phyloP scores from a whole-genome alignment of 441 rosid species.

The Daphne laureola region DNA sequence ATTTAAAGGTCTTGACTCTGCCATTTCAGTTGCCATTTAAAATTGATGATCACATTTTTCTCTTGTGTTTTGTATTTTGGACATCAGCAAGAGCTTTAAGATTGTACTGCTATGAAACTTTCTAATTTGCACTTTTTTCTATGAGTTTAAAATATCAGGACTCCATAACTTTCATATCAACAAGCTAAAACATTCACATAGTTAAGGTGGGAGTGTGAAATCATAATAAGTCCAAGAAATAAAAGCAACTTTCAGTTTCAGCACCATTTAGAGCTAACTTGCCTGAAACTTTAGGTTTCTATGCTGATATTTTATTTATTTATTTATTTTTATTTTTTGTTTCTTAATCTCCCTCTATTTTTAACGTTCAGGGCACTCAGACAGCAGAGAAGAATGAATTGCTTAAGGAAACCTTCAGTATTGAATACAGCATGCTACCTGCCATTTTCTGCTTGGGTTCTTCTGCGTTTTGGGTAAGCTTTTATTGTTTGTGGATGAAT shows the following conservation, averaged over 20 bases:
- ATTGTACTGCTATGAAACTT: no score
- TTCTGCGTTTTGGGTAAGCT: constrained; percentile 46
- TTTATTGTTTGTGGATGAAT: constrained; percentile 11
- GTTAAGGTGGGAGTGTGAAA: no score
- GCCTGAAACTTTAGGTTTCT: constrained; percentile 1
- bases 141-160: no score
- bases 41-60: no score
- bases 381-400: constrained; percentile 65
- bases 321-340: not conserved
- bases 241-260: not conserved
- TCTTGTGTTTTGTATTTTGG: no score
- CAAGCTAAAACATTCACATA: no score
- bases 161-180: no score
- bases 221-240: no score
- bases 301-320: not conserved
- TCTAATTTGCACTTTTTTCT: no score
- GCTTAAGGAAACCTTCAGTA: constrained; percentile 53
- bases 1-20: no score
- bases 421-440: constrained; percentile 51
- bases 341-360: not conserved
- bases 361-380: constrained; percentile 67
- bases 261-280: not conserved
- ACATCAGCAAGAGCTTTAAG: no score
- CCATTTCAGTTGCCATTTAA: no score
- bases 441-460: constrained; percentile 75